phyloP scores from a whole-genome alignment of 1,284 basidiomycete genomes.

The Puccinia triticina region DNA sequence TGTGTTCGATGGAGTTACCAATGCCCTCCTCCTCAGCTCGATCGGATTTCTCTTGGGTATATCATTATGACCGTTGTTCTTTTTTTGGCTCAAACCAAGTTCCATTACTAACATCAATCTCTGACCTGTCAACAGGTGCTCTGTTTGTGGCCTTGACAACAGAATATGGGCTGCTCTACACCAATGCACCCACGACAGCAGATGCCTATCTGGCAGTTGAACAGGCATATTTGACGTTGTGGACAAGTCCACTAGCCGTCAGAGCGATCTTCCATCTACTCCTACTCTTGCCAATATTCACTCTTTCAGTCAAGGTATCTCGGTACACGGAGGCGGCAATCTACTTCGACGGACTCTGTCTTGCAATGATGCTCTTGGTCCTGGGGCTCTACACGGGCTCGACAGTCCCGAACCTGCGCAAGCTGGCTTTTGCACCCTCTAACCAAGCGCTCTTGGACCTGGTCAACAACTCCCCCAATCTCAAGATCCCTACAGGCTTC shows the following conservation, averaged over 20 bases:
- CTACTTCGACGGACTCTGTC: conserved; percentile 44
- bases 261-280: conserved; percentile 40
- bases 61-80: background rate
- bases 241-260: conserved; percentile 34
- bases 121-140: background rate
- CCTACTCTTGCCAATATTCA: conserved; percentile 35
- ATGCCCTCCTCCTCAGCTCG: conserved; percentile 4
- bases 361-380: conserved; percentile 22
- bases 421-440: conserved; percentile 37
- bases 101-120: background rate
- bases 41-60: conserved; percentile 11
- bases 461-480: conserved; percentile 11
- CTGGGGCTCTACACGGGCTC: conserved; percentile 48
- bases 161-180: conserved; percentile 39
- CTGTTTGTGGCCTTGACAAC: conserved; percentile 29
- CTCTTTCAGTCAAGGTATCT: conserved; percentile 15
- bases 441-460: background rate
- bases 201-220: conserved; percentile 41
- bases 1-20: conserved; percentile 16
- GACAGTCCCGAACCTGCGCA: conserved; percentile 39
- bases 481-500: conserved; percentile 8
- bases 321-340: conserved; percentile 45
- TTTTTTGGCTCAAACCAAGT: background rate
- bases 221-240: conserved; percentile 31
- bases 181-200: conserved; percentile 5